A percentile compares a stretch with the other conserved stretches of the same genome.
Conservation (phyloP, 2,329 filamentous ascomycete genomes). For the Zymoseptoria pseudotritici region DNA sequence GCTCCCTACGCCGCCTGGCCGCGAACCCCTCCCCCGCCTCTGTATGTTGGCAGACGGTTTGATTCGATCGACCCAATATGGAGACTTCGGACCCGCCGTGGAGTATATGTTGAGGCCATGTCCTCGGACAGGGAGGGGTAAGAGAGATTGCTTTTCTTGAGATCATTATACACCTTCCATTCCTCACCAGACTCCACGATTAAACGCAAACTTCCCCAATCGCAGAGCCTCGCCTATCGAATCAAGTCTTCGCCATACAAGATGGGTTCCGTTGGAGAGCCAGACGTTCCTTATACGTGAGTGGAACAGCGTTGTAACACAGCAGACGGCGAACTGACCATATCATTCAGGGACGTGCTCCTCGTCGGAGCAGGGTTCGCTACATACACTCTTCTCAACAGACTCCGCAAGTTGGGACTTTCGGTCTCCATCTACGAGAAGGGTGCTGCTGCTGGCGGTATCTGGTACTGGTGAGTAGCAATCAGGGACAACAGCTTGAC, state of each 20-base stretch:
- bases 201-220: slow-evolving; percentile 9
- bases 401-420: slow-evolving; percentile 29
- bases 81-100: neutral
- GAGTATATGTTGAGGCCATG: neutral
- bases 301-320: neutral
- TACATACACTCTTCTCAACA: slow-evolving; percentile 20
- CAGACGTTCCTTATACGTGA: slow-evolving; percentile 17
- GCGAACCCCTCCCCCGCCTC: neutral
- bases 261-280: slow-evolving; percentile 22
- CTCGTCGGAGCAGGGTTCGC: slow-evolving; percentile 19
- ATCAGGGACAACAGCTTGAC: slow-evolving; percentile 15
- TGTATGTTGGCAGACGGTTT: neutral
- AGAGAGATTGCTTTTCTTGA: neutral
- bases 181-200: slow-evolving; percentile 3
- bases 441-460: slow-evolving; percentile 29
- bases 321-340: neutral
- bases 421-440: slow-evolving; percentile 30
- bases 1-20: too few relatives aligned
- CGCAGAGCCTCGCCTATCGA: slow-evolving; percentile 8
- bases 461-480: slow-evolving; percentile 24
- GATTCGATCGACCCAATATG: neutral
- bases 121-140: neutral
- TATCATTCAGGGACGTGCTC: slow-evolving; percentile 1
- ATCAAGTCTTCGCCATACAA: slow-evolving; percentile 13
- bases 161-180: neutral